These are phyloP conservation scores for Aegilops umbellulata DNA, from an alignment of 176 grass and related monocot species.

Conservation along the genomic window DNA sequence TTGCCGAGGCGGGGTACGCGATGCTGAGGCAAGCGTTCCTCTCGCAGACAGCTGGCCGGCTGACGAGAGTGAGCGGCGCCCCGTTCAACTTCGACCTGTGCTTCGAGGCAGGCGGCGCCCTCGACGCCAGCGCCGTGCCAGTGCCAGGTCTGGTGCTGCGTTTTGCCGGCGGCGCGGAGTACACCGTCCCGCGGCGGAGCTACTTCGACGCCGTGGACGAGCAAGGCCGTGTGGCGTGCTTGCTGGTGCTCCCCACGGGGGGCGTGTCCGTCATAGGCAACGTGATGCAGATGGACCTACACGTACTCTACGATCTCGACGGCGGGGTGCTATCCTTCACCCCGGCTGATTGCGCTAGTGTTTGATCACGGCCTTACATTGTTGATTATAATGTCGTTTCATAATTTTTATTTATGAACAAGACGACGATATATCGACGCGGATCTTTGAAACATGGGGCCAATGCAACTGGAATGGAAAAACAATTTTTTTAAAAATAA, in stretches of 20 bases:
- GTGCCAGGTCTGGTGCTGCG: slow-evolving; percentile 50
- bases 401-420: too few relatives aligned
- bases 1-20: slow-evolving; percentile 38
- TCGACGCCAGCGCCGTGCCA: neutral
- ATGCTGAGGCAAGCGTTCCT: slow-evolving; percentile 32
- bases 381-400: neutral
- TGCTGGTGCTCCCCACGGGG: slow-evolving; percentile 36
- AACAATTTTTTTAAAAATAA: too few relatives aligned
- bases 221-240: slow-evolving; percentile 30
- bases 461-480: too few relatives aligned
- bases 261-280: slow-evolving; percentile 62
- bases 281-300: slow-evolving; percentile 58
- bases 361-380: neutral
- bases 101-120: slow-evolving; percentile 21
- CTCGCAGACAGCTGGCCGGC: slow-evolving; percentile 13
- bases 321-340: slow-evolving; percentile 37
- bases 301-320: slow-evolving; percentile 48
- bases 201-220: slow-evolving; percentile 43
- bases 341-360: slow-evolving; percentile 28
- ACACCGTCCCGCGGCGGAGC: slow-evolving; percentile 31
- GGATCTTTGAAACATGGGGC: too few relatives aligned
- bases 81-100: slow-evolving; percentile 48
- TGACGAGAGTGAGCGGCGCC: slow-evolving; percentile 22
- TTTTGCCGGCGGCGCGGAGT: slow-evolving; percentile 47
- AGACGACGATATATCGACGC: too few relatives aligned